Percentiles rank a stretch among this genome's conserved stretches.
Conservation (phyloP, 345 rosid genomes). For the Euphorbia tirucalli region DNA sequence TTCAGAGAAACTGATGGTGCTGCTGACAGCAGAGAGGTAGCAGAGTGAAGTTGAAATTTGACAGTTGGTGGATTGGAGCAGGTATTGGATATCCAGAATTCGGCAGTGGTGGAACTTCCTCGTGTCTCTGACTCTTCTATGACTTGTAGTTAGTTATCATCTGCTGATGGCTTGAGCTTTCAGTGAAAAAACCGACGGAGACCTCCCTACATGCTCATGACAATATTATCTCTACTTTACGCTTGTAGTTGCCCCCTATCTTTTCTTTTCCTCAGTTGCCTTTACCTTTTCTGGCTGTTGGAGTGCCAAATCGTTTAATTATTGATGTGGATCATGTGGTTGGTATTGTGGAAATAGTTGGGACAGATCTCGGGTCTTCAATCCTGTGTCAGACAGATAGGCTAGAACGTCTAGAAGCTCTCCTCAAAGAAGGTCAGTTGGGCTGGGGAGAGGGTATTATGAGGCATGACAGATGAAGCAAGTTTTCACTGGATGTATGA, state of each 20-base stretch:
- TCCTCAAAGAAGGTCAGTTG: not conserved
- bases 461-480: not conserved
- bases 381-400: not conserved
- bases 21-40: not conserved
- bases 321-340: not conserved
- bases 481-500: not conserved
- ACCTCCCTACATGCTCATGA: not conserved
- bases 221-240: not conserved
- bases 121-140: too few relatives aligned
- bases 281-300: not conserved
- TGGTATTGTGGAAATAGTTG: not conserved
- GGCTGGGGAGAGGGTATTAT: not conserved
- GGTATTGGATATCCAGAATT: not conserved
- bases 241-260: not conserved
- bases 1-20: not conserved
- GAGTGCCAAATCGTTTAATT: not conserved
- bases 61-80: not conserved
- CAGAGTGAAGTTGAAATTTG: not conserved
- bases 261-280: not conserved
- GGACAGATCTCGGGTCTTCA: not conserved
- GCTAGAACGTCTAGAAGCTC: not conserved
- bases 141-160: not conserved
- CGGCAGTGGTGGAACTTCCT: not conserved
- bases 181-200: not conserved
- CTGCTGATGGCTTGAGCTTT: not conserved